Percentiles rank a stretch among this genome's conserved stretches.
Conservation (phyloP, 164 flowering plant genomes). For the Dillenia suffruticosa region DNA sequence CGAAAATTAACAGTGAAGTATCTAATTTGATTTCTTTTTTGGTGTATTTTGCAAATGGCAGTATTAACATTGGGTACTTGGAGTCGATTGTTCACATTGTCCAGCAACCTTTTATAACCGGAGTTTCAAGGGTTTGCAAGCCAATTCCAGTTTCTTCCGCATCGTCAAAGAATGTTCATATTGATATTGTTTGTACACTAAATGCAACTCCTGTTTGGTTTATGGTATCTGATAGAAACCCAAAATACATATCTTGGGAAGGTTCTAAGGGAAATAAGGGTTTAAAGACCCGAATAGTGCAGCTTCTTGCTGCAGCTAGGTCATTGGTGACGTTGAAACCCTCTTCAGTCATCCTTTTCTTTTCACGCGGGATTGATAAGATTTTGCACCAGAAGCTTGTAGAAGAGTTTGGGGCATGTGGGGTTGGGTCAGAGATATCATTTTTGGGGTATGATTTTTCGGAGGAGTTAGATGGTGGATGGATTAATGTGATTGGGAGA, state of each 20-base stretch:
- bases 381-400: slow-evolving; percentile 26
- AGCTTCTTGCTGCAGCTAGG: slow-evolving; percentile 46
- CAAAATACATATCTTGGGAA: slow-evolving; percentile 60
- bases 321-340: slow-evolving; percentile 47
- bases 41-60: slow-evolving; percentile 26
- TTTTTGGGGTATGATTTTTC: slow-evolving; percentile 25
- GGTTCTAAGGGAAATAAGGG: slow-evolving; percentile 40
- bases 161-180: slow-evolving; percentile 36
- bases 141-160: slow-evolving; percentile 29
- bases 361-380: slow-evolving; percentile 52
- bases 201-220: slow-evolving; percentile 72
- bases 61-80: slow-evolving; percentile 72
- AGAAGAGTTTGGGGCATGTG: slow-evolving; percentile 52
- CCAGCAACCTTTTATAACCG: slow-evolving; percentile 54
- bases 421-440: slow-evolving; percentile 26
- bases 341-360: slow-evolving; percentile 61
- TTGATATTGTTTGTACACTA: slow-evolving; percentile 72
- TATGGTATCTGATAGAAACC: slow-evolving; percentile 84
- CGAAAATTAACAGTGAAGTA: no score
- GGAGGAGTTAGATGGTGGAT: slow-evolving; percentile 50
- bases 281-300: slow-evolving; percentile 37
- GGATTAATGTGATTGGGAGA: slow-evolving; percentile 46
- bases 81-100: slow-evolving; percentile 70
- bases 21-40: background rate
- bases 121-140: slow-evolving; percentile 90